These are phyloP conservation scores for Phytophthora hibernalis DNA, from an alignment of 352 stramenopile genomes.

Conservation along the genomic window DNA sequence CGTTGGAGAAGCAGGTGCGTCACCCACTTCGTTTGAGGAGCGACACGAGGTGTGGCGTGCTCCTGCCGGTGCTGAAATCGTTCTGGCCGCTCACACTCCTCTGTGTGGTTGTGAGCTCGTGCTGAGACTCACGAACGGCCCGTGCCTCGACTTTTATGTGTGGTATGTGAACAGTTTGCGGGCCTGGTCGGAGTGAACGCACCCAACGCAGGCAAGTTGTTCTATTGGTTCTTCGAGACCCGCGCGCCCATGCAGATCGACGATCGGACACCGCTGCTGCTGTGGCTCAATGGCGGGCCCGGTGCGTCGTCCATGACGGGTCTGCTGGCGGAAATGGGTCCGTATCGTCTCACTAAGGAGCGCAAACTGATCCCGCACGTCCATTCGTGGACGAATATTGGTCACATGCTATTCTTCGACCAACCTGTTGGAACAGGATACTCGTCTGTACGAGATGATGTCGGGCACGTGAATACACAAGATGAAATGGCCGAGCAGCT, in stretches of 20 bases:
- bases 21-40: conserved; percentile 7
- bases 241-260: conserved; percentile 51
- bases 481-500: conserved; percentile 87
- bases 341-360: conserved; percentile 73
- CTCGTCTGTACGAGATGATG: conserved; percentile 72
- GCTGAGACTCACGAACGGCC: conserved; percentile 30
- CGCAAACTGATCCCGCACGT: conserved; percentile 74
- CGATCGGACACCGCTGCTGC: conserved; percentile 62
- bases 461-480: conserved; percentile 75
- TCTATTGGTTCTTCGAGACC: conserved; percentile 91
- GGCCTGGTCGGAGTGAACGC: conserved; percentile 72
- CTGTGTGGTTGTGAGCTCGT: conserved; percentile 29
- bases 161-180: conserved; percentile 63
- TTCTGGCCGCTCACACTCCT: conserved; percentile 32
- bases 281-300: conserved; percentile 87
- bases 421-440: conserved; percentile 86
- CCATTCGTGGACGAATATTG: conserved; percentile 78
- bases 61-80: conserved; percentile 14
- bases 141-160: conserved; percentile 42
- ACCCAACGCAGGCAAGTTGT: conserved; percentile 62
- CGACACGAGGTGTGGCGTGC: conserved; percentile 5
- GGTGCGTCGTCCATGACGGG: conserved; percentile 84
- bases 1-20: conserved; percentile 72
- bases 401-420: conserved; percentile 88
- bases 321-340: conserved; percentile 79